These are phyloP conservation scores for Bombardia bombarda DNA, from an alignment of 495 filamentous ascomycete species.

Conservation along the genomic window DNA sequence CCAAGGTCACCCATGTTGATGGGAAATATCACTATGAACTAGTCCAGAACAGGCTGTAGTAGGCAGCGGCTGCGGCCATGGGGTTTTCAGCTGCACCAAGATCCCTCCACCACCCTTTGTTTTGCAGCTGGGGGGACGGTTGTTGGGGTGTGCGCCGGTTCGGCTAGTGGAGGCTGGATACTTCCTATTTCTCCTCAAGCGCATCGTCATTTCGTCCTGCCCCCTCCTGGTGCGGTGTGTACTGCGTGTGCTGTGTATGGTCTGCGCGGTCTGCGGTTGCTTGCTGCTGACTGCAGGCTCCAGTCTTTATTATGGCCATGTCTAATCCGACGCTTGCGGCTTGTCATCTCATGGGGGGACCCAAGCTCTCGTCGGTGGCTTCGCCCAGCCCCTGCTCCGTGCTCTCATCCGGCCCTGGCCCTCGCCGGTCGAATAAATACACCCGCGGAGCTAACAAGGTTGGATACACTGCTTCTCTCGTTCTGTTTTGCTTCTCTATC, in stretches of 20 bases:
- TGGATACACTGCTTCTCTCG: neutral
- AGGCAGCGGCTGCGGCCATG: too few relatives aligned
- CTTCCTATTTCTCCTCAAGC: neutral
- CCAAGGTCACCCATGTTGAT: too few relatives aligned
- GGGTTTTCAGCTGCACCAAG: too few relatives aligned
- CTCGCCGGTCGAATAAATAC: constrained; percentile 6
- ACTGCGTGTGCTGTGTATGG: neutral
- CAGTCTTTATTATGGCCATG: neutral
- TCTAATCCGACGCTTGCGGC: neutral
- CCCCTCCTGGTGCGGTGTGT: too few relatives aligned
- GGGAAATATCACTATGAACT: too few relatives aligned
- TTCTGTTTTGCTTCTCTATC: constrained; percentile 1
- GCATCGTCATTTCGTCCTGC: neutral
- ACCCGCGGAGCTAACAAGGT: constrained; percentile 1
- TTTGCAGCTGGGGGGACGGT: too few relatives aligned
- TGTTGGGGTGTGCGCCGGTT: too few relatives aligned
- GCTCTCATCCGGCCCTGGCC: neutral
- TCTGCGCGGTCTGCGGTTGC: neutral
- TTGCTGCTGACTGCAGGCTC: neutral
- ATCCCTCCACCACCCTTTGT: too few relatives aligned
- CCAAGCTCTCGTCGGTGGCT: neutral
- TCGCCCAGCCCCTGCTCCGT: neutral
- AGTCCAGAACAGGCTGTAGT: too few relatives aligned
- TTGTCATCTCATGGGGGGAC: neutral
- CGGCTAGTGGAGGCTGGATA: too few relatives aligned